Percentiles rank a stretch among this genome's conserved stretches.
These are phyloP conservation scores for Breviolum minutum DNA, from an alignment of 73 alveolate species.

Conservation along the genomic window DNA sequence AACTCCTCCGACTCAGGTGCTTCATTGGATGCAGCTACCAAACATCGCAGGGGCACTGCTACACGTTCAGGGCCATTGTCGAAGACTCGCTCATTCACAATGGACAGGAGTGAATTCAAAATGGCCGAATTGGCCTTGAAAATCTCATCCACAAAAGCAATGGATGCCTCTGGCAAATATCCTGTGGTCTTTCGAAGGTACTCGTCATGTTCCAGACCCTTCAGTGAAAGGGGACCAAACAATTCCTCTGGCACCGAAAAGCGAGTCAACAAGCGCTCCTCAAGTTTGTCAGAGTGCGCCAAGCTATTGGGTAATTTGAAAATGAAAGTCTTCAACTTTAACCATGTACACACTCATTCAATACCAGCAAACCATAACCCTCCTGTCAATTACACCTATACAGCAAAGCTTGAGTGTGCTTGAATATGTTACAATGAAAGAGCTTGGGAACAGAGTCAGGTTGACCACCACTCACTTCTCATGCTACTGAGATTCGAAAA, in stretches of 20 bases:
- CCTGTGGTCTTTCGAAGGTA: slow-evolving; percentile 47
- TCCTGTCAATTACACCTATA: no score
- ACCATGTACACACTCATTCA: no score
- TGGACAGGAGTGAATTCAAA: slow-evolving; percentile 66
- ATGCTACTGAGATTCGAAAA: slow-evolving; percentile 13
- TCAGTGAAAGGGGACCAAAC: slow-evolving; percentile 81
- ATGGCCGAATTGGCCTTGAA: slow-evolving; percentile 65
- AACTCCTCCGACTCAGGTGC: slow-evolving; percentile 80
- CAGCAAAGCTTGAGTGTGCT: no score
- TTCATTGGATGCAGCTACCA: slow-evolving; percentile 88
- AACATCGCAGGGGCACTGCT: slow-evolving; percentile 73
- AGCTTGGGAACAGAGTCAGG: not conserved
- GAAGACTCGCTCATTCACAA: slow-evolving; percentile 86
- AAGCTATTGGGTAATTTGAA: no score
- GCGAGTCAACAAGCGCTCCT: slow-evolving; percentile 92
- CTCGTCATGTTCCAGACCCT: slow-evolving; percentile 64
- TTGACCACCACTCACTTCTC: not conserved
- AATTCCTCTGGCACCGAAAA: slow-evolving; percentile 93
- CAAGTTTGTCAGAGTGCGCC: not conserved
- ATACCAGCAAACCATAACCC: no score
- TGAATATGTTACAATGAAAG: not conserved
- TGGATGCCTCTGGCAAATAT: slow-evolving; percentile 54
- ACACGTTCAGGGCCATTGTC: slow-evolving; percentile 91
- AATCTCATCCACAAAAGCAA: slow-evolving; percentile 91
- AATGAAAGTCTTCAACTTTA: no score